Conservation (phyloP, 2,329 filamentous ascomycete species). For the Calonectria hawksworthii region DNA sequence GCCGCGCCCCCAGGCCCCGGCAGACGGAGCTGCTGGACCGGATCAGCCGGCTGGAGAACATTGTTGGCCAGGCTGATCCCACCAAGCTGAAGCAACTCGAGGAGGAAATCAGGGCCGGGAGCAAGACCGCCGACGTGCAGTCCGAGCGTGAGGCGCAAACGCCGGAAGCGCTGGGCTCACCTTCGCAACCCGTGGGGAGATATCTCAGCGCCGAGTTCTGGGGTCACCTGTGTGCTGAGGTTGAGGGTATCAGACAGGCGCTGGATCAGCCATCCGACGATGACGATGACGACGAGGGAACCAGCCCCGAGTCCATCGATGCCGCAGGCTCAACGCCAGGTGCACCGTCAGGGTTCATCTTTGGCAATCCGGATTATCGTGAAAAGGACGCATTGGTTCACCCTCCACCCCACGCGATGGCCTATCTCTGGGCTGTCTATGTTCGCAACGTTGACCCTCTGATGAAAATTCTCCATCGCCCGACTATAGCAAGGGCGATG, state of each 20-base stretch:
- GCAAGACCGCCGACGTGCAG: slow-evolving; percentile 2
- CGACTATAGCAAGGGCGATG: slow-evolving; percentile 51
- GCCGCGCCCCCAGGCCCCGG: slow-evolving; percentile 56
- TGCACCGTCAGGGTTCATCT: slow-evolving; percentile 45
- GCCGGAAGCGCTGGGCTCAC: slow-evolving; percentile 30
- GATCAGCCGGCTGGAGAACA: slow-evolving; percentile 59
- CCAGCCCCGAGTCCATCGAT: slow-evolving; percentile 48
- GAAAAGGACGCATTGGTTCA: slow-evolving; percentile 45
- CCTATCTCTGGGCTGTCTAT: slow-evolving; percentile 53
- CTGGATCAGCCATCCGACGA: slow-evolving; percentile 60
- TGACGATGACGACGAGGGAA: slow-evolving; percentile 51
- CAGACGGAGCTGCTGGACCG: slow-evolving; percentile 61
- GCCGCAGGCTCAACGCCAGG: slow-evolving; percentile 35
- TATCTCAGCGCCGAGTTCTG: slow-evolving; percentile 61
- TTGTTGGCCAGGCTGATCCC: slow-evolving; percentile 60
- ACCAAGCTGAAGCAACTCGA: slow-evolving; percentile 45
- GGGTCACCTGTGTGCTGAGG: slow-evolving; percentile 58
- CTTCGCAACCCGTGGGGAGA: slow-evolving; percentile 44
- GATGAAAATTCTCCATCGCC: slow-evolving; percentile 61
- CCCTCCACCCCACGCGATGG: slow-evolving; percentile 55
- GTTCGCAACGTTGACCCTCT: slow-evolving; percentile 59
- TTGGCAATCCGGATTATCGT: slow-evolving; percentile 44
- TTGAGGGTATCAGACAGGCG: slow-evolving; percentile 60
- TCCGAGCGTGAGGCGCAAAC: slow-evolving; percentile 33
- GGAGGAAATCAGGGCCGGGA: slow-evolving; percentile 24